Evolutionary conservation across 1,139 yeast genomes (phyloP).

Genomic region (Candida glucosophila): DNA sequence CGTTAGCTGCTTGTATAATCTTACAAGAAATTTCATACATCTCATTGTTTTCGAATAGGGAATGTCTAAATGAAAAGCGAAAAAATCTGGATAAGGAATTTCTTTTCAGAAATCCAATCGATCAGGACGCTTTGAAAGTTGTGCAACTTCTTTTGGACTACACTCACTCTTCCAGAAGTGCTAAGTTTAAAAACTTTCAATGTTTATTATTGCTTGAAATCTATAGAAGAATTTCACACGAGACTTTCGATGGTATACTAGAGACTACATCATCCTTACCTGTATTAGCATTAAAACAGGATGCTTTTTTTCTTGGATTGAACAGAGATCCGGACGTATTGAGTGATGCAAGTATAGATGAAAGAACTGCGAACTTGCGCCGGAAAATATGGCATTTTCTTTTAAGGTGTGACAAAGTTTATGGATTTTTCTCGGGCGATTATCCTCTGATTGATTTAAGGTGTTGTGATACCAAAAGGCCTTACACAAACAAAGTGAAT

Average conservation of each 20-base stretch:
- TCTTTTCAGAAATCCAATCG: slow-evolving; percentile 39
- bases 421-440: slow-evolving; percentile 21
- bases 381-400: slow-evolving; percentile 46
- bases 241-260: slow-evolving; percentile 42
- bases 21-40: slow-evolving; percentile 23
- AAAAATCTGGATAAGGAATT: slow-evolving; percentile 29
- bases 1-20: slow-evolving; percentile 21
- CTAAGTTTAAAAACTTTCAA: slow-evolving; percentile 43
- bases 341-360: slow-evolving; percentile 12
- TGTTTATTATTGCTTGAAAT: slow-evolving; percentile 29
- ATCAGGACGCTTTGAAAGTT: slow-evolving; percentile 33
- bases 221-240: slow-evolving; percentile 39
- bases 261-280: slow-evolving; percentile 34
- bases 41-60: slow-evolving; percentile 15
- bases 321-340: slow-evolving; percentile 33
- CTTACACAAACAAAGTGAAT: slow-evolving; percentile 16
- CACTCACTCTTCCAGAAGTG: slow-evolving; percentile 39
- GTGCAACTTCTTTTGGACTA: slow-evolving; percentile 49
- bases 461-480: slow-evolving; percentile 20
- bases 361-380: slow-evolving; percentile 26
- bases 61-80: slow-evolving; percentile 10
- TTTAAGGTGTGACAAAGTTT: slow-evolving; percentile 16
- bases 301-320: slow-evolving; percentile 38
- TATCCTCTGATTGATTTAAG: slow-evolving; percentile 14
- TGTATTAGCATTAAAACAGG: slow-evolving; percentile 30